Base-by-base conservation (phyloP, 2,329 filamentous ascomycete species). In the Cladosporium velox region DNA sequence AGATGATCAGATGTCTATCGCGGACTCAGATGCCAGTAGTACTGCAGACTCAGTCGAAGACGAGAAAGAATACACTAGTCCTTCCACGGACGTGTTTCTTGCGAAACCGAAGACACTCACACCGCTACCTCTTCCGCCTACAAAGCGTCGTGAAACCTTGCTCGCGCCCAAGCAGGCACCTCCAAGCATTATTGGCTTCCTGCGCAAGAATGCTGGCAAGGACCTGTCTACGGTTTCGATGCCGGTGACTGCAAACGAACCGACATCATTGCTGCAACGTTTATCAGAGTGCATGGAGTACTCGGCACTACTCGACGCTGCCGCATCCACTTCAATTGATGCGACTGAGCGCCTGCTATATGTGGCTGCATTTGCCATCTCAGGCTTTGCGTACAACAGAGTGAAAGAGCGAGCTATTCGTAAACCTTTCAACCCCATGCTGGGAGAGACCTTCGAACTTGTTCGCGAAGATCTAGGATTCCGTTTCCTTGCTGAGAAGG, bases 181-280 rank as follows among this genome's bases (percentile, higher is more conserved):
- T 0, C 95, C 95, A 0, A 97, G 92, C 76, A 82, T 99, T 63
- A 97, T 99, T 70, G 91, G 92, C 0, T 97, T 98, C 77, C 85
- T 98, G 35, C 89, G 95, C 71, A 99, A 98, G 79, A 99, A 99
- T 72, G 95, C 98, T 11, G 95, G 95, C 75, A 99, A 99, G 78
- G 95, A 99, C 78, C 83, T 99, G 59, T 97, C 92, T 67, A 96
- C 93, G 2, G 96, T 99, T 70, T 93, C 92, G 58, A 98, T 98
- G 94, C 95, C 95, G 0, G 95, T 97, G 0, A 96, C 94, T 4
- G 90, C 94, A 28, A 99, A 99, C 78, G 95, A 99, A 76, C 95
- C 95, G 0, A 87, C 89, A 1, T 97, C 94, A 0, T 81, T 96
- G 12, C 83, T 98, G 5, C 95, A 99, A 77, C 90, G 94, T 67